phyloP scores from a whole-genome alignment of 2,329 filamentous ascomycete genomes.

The Aspergillus ustus region DNA sequence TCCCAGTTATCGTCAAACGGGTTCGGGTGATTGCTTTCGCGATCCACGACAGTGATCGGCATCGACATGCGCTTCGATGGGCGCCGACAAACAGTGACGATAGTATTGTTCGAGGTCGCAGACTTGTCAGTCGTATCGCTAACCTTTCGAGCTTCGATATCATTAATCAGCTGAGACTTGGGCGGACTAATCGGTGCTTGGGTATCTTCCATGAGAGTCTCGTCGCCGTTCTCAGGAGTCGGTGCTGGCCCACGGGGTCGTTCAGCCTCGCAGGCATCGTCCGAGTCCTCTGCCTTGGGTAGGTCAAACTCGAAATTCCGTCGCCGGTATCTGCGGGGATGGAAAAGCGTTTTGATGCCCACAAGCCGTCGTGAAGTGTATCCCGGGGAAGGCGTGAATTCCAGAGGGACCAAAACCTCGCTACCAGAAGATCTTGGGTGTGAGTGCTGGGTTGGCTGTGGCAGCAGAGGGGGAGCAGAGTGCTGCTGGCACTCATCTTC shows the following conservation, averaged over 20 bases:
- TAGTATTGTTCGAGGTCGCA: constrained; percentile 38
- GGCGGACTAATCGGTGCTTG: background rate
- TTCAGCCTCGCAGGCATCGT: background rate
- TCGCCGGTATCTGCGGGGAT: constrained; percentile 20
- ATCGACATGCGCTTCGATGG: constrained; percentile 35
- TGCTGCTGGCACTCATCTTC: background rate
- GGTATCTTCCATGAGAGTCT: background rate
- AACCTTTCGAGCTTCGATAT: constrained; percentile 32
- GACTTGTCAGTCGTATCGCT: constrained; percentile 40
- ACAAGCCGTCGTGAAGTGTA: constrained; percentile 20
- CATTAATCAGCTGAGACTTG: background rate
- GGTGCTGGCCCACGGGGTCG: background rate
- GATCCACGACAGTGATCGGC: constrained; percentile 27
- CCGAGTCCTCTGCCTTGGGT: background rate
- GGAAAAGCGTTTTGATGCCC: constrained; percentile 25
- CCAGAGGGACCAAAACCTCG: background rate
- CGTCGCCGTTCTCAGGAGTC: background rate
- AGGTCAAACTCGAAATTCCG: constrained; percentile 3
- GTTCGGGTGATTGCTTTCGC: constrained; percentile 17
- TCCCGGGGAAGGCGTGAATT: constrained; percentile 1
- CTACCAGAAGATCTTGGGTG: background rate
- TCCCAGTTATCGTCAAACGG: constrained; percentile 24
- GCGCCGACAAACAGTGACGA: constrained; percentile 37
- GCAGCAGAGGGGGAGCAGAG: background rate
- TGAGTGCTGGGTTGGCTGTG: background rate